phyloP scores from a whole-genome alignment of 2,329 filamentous ascomycete species.

The Rhinocladiella similis region DNA sequence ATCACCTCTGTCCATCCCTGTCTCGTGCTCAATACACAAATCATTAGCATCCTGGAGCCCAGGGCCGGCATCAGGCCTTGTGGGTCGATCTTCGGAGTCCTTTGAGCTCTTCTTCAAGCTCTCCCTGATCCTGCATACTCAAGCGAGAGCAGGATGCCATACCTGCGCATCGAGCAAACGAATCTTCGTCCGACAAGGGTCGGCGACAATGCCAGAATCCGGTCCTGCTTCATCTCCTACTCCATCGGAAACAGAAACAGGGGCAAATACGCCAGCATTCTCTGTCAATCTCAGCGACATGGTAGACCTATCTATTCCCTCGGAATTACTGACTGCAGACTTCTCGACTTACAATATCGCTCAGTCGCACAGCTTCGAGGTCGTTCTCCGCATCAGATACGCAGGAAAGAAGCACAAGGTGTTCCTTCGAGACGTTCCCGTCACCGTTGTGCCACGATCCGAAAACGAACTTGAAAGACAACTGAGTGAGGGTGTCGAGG shows the following conservation, averaged over 20 bases:
- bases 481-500: background rate
- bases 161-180: background rate
- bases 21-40: background rate
- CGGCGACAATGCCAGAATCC: background rate
- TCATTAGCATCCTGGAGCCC: background rate
- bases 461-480: background rate
- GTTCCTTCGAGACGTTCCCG: background rate
- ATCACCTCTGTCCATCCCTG: constrained; percentile 4
- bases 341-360: constrained; percentile 24
- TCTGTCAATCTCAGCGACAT: constrained; percentile 10
- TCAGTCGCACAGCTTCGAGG: constrained; percentile 6
- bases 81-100: background rate
- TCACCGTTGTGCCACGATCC: background rate
- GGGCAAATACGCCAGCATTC: background rate
- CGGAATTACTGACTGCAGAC: constrained; percentile 1
- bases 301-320: constrained; percentile 5
- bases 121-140: constrained; percentile 9
- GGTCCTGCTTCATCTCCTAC: background rate
- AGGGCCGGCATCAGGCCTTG: background rate
- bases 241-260: no score
- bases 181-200: constrained; percentile 11
- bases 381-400: constrained; percentile 3
- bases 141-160: constrained; percentile 13
- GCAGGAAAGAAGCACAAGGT: constrained; percentile 9
- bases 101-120: constrained; percentile 9